Base-by-base conservation (phyloP, 768 basidiomycete species). In the Scleroderma bovista region DNA sequence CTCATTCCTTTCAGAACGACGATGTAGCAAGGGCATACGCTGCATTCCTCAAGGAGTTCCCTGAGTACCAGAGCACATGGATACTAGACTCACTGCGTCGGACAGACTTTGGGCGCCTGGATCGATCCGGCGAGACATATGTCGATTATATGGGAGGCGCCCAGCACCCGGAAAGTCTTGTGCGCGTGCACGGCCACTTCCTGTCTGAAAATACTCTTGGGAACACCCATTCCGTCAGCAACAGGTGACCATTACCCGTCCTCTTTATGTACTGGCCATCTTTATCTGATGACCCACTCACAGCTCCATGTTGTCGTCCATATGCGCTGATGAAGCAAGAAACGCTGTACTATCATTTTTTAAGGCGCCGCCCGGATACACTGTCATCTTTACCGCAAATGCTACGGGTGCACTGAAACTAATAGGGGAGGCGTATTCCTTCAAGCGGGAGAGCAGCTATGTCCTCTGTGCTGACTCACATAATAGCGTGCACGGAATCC, bases 131-230 rank as follows among this genome's bases (percentile, higher is more conserved):
- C 6, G 86, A 90, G 69, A 84, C 83, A 9, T 91, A 91, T 51
- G 83, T 89, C 52, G 89, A 92, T 60, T 91, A 86, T 55, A 91
- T 91, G 86, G 89, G 89, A 26, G 88, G 86, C 20, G 78, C 86
- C 0, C 71, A 91, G 31, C 88, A 88, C 55, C 89, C 89, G 11
- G 84, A 88, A 57, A 84, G 81, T 57, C 78, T 92, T 31, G 77
- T 91, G 51, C 76, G 75, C 34, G 78, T 80, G 10, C 86, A 90
- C 56, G 74, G 81, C 36, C 77, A 79, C 44, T 88, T 90, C 60
- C 75, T 92, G 29, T 79, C 74, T 36, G 71, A 69, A 45, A 80
- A 67, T 59, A 74, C 91, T 39, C 75, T 92, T 51, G 89, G 88
- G 1, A 91, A 92, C 63, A 90, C 89, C 1, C 89, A 92, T 65